Evolutionary conservation across 345 rosid species (phyloP), one percentile per base, ranked within the genome.

Genomic region (Tarenaya hassleriana): DNA sequence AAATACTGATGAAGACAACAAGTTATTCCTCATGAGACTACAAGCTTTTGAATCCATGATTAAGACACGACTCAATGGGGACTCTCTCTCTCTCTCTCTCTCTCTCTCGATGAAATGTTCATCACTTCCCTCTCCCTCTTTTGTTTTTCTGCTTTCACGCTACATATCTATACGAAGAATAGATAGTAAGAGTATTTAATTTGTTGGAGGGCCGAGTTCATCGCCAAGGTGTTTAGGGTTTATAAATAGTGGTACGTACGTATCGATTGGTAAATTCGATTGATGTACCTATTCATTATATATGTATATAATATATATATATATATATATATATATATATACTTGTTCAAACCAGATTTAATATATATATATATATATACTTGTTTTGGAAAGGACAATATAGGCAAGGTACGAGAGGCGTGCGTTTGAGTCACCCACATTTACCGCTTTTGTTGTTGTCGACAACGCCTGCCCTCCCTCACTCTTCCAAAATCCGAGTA

Each of bases 11-110:
- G n/a, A n/a, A n/a, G n/a, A n/a, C n/a, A n/a, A n/a, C n/a, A n/a
- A n/a, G n/a, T n/a, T n/a, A n/a, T n/a, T n/a, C n/a, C 5, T 24
- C 5, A 24, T 24, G 5, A 24, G 2, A 24, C 3, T 2, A 24
- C 2, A 24, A 24, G 29, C 29, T 24, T 5, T 24, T 24, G 29
- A 24, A 24, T 24, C 29, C 29, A 24, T 24, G 29, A 24, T 52
- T 50, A 39, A 47, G 65, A 66, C 61, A 59, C 52, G 65, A 59
- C 65, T 52, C 52, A 54, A 11, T 1, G 65, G 58, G 70, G 70
- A 40, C 52, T 66, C 43, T 59, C 52, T 38, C 50, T 39, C 52
- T 52, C 64, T 58, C 70, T 54, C 19, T 58, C 33, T 20, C 19
- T 43, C 52, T 44, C 47, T 19, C 38, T 21, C 47, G 55, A 66